Conservation (phyloP, 2,329 filamentous ascomycete species). For the Verticillium nonalfalfae region DNA sequence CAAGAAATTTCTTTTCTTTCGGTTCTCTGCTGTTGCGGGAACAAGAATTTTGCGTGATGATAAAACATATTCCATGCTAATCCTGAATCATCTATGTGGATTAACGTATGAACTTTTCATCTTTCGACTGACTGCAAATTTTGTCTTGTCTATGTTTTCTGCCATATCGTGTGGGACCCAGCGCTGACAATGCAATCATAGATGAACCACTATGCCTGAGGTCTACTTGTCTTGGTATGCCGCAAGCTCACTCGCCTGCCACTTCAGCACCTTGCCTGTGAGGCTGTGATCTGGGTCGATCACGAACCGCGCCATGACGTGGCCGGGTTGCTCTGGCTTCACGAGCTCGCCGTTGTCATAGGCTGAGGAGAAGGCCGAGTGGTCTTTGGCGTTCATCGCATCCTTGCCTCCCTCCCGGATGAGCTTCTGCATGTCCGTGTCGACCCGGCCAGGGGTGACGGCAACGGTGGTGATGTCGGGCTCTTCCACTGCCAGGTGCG, state of each 20-base stretch:
- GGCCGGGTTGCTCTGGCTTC: slow-evolving; percentile 75
- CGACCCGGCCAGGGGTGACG: slow-evolving; percentile 72
- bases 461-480: slow-evolving; percentile 66
- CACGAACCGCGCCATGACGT: slow-evolving; percentile 77
- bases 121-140: slow-evolving; percentile 64
- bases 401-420: slow-evolving; percentile 57
- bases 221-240: slow-evolving; percentile 36
- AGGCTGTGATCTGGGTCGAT: slow-evolving; percentile 58
- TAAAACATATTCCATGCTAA: slow-evolving; percentile 71
- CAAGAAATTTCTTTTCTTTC: slow-evolving; percentile 10
- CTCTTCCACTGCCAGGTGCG: slow-evolving; percentile 71
- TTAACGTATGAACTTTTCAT: slow-evolving; percentile 72
- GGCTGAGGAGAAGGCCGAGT: slow-evolving; percentile 62
- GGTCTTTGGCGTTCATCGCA: slow-evolving; percentile 48
- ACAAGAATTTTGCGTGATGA: slow-evolving; percentile 48
- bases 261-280: slow-evolving; percentile 70
- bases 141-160: neutral
- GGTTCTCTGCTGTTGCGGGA: slow-evolving; percentile 3
- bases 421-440: slow-evolving; percentile 86
- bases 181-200: slow-evolving; percentile 5
- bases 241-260: slow-evolving; percentile 46
- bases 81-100: slow-evolving; percentile 63
- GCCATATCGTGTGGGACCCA: neutral
- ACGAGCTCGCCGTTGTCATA: slow-evolving; percentile 68
- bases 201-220: slow-evolving; percentile 1